phyloP scores from a whole-genome alignment of 495 filamentous ascomycete species.

The Neurospora africana region DNA sequence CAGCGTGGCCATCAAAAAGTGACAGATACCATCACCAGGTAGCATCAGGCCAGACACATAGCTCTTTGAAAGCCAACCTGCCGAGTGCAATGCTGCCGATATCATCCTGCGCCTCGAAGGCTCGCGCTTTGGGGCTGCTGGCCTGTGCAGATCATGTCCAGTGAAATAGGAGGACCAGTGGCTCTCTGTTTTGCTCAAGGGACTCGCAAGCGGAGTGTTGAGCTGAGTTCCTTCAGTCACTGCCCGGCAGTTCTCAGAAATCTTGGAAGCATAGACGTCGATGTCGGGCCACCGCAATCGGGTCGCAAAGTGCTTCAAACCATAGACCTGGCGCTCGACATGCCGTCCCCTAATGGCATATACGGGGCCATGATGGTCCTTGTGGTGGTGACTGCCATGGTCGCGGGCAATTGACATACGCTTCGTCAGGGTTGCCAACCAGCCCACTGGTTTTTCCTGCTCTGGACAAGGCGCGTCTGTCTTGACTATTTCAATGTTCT shows the following conservation, averaged over 20 bases:
- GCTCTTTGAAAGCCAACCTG: slow-evolving; percentile 72
- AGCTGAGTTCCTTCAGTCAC: slow-evolving; percentile 31
- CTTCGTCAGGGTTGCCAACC: slow-evolving; percentile 44
- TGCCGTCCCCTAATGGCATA: slow-evolving; percentile 36
- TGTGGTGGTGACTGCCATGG: slow-evolving; percentile 21
- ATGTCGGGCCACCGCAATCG: slow-evolving; percentile 45
- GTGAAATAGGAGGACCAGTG: slow-evolving; percentile 33
- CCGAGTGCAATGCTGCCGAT: slow-evolving; percentile 37
- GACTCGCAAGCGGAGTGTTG: slow-evolving; percentile 28
- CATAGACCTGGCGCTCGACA: slow-evolving; percentile 41
- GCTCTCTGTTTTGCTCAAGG: slow-evolving; percentile 22
- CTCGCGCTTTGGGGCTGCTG: slow-evolving; percentile 14
- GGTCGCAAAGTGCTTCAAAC: slow-evolving; percentile 47
- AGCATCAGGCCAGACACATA: slow-evolving; percentile 71
- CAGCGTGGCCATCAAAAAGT: slow-evolving; percentile 68
- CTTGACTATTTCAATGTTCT: slow-evolving; percentile 51
- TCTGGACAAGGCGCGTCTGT: slow-evolving; percentile 25
- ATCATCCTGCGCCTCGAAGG: slow-evolving; percentile 26
- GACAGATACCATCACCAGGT: slow-evolving; percentile 61
- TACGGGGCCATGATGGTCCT: slow-evolving; percentile 21
- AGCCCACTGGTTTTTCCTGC: slow-evolving; percentile 29
- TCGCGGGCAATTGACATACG: slow-evolving; percentile 36
- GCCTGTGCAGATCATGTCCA: not conserved
- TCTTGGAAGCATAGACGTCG: slow-evolving; percentile 25
- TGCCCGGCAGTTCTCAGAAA: slow-evolving; percentile 30